Conservation (phyloP, 495 filamentous ascomycete genomes). For the Darksidea phi region DNA sequence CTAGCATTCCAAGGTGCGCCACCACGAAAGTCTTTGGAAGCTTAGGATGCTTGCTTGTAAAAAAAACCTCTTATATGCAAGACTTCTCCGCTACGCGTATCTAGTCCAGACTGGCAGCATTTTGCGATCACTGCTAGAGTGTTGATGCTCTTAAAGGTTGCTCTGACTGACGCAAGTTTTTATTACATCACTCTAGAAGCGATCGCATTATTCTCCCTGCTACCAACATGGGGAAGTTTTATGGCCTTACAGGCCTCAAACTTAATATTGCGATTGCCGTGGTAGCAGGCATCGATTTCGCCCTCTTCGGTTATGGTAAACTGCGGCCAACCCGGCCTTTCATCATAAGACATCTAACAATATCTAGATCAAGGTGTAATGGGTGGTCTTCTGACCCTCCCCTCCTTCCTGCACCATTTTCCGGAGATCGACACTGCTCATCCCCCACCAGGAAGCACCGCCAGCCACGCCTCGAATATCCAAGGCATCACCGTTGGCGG, state of each 20-base stretch:
- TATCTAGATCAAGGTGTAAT: slow-evolving; percentile 38
- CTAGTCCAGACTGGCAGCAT: no score
- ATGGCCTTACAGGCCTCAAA: slow-evolving; percentile 64
- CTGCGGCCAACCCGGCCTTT: neutral
- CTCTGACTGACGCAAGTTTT: no score
- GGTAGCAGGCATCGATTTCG: slow-evolving; percentile 69
- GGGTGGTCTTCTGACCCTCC: slow-evolving; percentile 40
- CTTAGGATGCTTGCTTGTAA: no score
- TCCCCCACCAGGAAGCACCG: slow-evolving; percentile 33
- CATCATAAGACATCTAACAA: neutral
- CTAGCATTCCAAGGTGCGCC: no score
- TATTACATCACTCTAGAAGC: no score
- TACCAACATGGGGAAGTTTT: slow-evolving; percentile 38
- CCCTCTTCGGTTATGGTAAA: slow-evolving; percentile 41
- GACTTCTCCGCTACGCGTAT: no score
- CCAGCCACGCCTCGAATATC: slow-evolving; percentile 37
- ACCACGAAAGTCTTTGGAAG: no score
- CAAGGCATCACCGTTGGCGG: slow-evolving; percentile 56
- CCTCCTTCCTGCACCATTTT: slow-evolving; percentile 37
- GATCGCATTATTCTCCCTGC: no score
- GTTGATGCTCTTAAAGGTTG: no score
- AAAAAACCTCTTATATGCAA: no score
- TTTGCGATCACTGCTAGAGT: no score
- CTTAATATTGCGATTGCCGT: slow-evolving; percentile 68
- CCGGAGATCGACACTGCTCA: slow-evolving; percentile 38